phyloP scores from a whole-genome alignment of 176 grass and related monocot species.

The Bothriochloa decipiens region DNA sequence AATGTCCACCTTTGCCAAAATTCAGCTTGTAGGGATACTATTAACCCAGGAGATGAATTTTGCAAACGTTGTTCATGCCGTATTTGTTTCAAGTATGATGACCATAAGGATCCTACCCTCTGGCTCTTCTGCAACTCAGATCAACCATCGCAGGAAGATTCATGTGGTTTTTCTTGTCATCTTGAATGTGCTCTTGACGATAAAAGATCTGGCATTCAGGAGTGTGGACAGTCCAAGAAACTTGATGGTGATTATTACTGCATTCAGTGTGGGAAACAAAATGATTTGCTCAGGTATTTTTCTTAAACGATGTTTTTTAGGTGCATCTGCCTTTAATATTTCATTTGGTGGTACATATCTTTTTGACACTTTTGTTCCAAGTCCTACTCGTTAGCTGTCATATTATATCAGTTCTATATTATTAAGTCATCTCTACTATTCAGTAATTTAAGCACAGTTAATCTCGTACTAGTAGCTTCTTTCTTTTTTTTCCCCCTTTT shows the following conservation, averaged over 20 bases:
- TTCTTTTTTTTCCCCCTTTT: no score
- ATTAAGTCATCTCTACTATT: not conserved
- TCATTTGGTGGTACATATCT: constrained; percentile 21
- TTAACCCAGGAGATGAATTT: constrained; percentile 51
- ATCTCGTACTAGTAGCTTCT: not conserved
- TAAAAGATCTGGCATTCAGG: constrained; percentile 43
- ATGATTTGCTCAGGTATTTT: constrained; percentile 70
- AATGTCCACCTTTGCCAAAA: constrained; percentile 60
- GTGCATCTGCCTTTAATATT: constrained; percentile 9
- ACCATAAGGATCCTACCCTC: constrained; percentile 64
- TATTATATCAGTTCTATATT: constrained; percentile 18
- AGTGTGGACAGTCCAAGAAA: constrained; percentile 25
- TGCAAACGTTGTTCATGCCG: constrained; percentile 66
- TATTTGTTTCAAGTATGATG: constrained; percentile 67
- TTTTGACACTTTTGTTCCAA: not conserved
- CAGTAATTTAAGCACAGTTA: constrained; percentile 7
- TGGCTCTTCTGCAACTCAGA: constrained; percentile 65
- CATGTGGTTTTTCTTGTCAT: constrained; percentile 61
- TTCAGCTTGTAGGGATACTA: constrained; percentile 59
- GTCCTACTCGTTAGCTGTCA: constrained; percentile 12
- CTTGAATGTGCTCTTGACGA: constrained; percentile 61
- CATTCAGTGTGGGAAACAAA: constrained; percentile 50
- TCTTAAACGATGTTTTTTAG: constrained; percentile 4
- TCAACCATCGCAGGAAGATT: constrained; percentile 27
- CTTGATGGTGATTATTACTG: constrained; percentile 66